phyloP scores from a whole-genome alignment of 1,284 basidiomycete genomes.

The Amylostereum chailletii region DNA sequence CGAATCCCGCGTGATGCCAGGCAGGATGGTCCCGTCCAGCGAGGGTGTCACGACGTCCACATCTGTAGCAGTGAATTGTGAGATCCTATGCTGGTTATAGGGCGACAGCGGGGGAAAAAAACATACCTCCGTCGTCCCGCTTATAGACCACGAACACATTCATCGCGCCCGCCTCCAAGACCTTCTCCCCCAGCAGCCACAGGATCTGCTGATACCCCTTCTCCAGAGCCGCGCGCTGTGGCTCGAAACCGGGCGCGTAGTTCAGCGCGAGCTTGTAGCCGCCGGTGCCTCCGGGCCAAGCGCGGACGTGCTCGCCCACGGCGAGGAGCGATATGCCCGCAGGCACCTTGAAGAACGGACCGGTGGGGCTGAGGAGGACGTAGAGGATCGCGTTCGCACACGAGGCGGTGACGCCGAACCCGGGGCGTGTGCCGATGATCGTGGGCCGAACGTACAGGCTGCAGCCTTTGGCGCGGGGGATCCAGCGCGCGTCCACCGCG shows the following conservation, averaged over 20 bases:
- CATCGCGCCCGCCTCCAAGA: slow-evolving; percentile 53
- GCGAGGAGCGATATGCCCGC: slow-evolving; percentile 68
- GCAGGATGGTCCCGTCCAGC: slow-evolving; percentile 68
- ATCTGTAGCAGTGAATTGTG: slow-evolving; percentile 23
- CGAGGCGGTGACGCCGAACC: slow-evolving; percentile 62
- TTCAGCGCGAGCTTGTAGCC: slow-evolving; percentile 61
- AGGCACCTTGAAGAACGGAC: slow-evolving; percentile 66
- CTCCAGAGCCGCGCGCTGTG: slow-evolving; percentile 52
- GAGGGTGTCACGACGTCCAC: slow-evolving; percentile 67
- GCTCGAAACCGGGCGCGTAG: slow-evolving; percentile 62
- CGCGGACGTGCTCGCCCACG: slow-evolving; percentile 58
- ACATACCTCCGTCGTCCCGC: slow-evolving; percentile 34
- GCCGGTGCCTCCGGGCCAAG: slow-evolving; percentile 80
- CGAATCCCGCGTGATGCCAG: slow-evolving; percentile 70
- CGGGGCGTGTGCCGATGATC: slow-evolving; percentile 73
- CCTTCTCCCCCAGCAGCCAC: slow-evolving; percentile 36
- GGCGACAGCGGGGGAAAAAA: slow-evolving; percentile 11
- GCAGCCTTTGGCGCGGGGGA: slow-evolving; percentile 59
- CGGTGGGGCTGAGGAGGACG: slow-evolving; percentile 58
- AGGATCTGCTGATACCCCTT: slow-evolving; percentile 68
- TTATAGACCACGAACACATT: slow-evolving; percentile 52
- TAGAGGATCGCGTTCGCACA: slow-evolving; percentile 62
- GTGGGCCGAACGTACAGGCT: slow-evolving; percentile 79
- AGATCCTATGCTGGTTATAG: not conserved
- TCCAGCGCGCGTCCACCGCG: slow-evolving; percentile 63